Evolutionary conservation across 1,284 basidiomycete genomes (phyloP), one percentile per base, ranked within the genome.

Genomic region (Vanrija humicola): DNA sequence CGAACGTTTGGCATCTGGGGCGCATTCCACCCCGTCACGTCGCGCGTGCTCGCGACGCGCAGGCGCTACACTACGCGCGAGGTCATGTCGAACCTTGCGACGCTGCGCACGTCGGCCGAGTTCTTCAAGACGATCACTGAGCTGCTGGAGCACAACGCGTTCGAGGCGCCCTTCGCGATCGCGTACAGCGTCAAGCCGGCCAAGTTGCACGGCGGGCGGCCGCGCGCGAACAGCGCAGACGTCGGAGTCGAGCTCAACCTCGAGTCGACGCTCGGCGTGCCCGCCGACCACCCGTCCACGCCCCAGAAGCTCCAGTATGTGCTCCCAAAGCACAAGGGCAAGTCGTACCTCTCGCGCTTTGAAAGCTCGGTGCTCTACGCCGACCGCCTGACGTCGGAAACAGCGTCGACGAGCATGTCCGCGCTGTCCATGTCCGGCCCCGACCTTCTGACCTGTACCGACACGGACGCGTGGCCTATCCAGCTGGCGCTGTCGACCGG

Each of bases 151-250:
- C 52, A 64, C 19, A 72, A 75, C 46, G 60, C 65, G 1, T 50
- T 54, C 28, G 73, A 75, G 25, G 63, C 59, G 6, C 73, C 73
- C 1, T 75, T 75, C 50, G 58, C 55, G 16, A 47, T 73, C 43
- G 60, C 58, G 28, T 75, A 74, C 56, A 64, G 65, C 38, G 66
- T 69, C 34, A 44, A 60, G 34, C 34, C 34, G 34, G 14, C 34
- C 1, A 34, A 34, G 12, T 2, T 10, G 12, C 34, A 12, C 34
- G 34, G 34, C 12, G 34, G 34, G 34, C 9, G 34, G 5, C 34
- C 9, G 14, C 34, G 34, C 34, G 34, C 34, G 12, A 8, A 12
- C 9, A 34, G 34, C 34, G 34, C 34, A 34, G 34, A 15, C 26
- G 25, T 19, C 26, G 38, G 29, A 4, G 39, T 60, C 34, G 48